These are phyloP conservation scores for Avicennia marina DNA, from an alignment of 257 asterid species.

Conservation along the genomic window DNA sequence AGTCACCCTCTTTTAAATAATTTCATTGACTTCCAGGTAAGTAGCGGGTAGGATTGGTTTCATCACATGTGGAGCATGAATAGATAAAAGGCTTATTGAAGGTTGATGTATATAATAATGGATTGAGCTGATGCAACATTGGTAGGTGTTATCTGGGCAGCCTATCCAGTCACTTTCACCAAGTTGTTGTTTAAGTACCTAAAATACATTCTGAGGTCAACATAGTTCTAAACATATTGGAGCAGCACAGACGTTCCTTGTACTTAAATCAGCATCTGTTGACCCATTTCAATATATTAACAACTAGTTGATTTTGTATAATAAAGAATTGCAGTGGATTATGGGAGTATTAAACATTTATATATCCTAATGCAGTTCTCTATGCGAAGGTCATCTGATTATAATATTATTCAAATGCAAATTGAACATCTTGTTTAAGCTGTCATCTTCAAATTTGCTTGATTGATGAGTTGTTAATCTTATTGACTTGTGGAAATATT, in stretches of 20 bases:
- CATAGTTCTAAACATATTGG: neutral
- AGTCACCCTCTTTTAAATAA: conserved; percentile 6
- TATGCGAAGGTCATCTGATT: neutral
- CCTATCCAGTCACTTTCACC: conserved; percentile 21
- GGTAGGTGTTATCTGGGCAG: conserved; percentile 7
- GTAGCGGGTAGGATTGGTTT: conserved; percentile 26
- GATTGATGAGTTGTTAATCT: conserved; percentile 16
- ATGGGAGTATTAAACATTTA: neutral
- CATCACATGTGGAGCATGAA: conserved; percentile 19
- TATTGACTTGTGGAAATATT: conserved; percentile 15
- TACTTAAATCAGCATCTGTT: conserved; percentile 27
- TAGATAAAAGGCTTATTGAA: conserved; percentile 8
- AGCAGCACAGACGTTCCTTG: neutral
- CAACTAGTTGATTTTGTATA: conserved; percentile 23
- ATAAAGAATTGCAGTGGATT: conserved; percentile 26
- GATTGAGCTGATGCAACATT: conserved; percentile 10
- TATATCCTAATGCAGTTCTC: conserved; percentile 1
- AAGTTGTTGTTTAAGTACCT: conserved; percentile 13
- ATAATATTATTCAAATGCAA: conserved; percentile 11
- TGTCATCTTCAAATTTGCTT: conserved; percentile 13
- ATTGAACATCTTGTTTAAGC: conserved; percentile 18
- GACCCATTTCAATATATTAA: conserved; percentile 27
- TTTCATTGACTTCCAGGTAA: conserved; percentile 22
- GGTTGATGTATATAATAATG: conserved; percentile 6
- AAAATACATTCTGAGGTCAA: conserved; percentile 23